Evolutionary conservation across 2,329 filamentous ascomycete genomes (phyloP), one percentile per base, ranked within the genome.

Genomic region (Aplosporella prunicola): DNA sequence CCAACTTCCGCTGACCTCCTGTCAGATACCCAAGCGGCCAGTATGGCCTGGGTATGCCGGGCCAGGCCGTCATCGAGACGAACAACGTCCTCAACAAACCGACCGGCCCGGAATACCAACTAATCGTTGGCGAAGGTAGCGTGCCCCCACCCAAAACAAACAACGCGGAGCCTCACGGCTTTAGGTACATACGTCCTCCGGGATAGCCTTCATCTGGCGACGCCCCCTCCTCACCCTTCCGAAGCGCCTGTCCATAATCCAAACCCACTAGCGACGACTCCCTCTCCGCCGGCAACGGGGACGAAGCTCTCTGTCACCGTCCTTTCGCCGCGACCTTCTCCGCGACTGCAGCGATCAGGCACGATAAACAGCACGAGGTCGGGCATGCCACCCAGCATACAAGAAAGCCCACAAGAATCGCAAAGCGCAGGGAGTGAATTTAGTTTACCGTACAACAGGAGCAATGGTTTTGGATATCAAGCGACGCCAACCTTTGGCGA

Each of bases 41-140:
- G 46, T 82, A 82, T 35, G 38, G 38, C 38, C 22, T 40, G 32
- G 38, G 38, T 13, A 35, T 40, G 38, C 32, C 38, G 10, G 38
- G 38, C 17, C 38, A 40, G 27, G 32, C 38, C n/a, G 38, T 93
- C 60, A 81, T 94, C 53, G 91, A 98, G 71, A 95, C 89, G 37
- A 93, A 91, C 62, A 98, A 96, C 57, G 81, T 78, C 25, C 67
- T 98, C 44, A 77, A 76, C 40, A 82, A 83, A 51, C 89, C 85
- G 16, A 77, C 78, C 23, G 84, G 84, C 5, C 75, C 83, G 16
- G 88, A 94, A 51, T 85, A 86, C 61, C 84, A 93, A 57, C 80
- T 98, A 48, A 78, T 94, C 28, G 87, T 89, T 32, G 91, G 89
- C 60, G 91, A 98, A 77, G 91, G 87, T 84, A 64, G 47, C n/a